A percentile compares a stretch with the other conserved stretches of the same genome.
Evolutionary conservation across 139 green algal genomes (phyloP).

Genomic region (Chlorella sp.): DNA sequence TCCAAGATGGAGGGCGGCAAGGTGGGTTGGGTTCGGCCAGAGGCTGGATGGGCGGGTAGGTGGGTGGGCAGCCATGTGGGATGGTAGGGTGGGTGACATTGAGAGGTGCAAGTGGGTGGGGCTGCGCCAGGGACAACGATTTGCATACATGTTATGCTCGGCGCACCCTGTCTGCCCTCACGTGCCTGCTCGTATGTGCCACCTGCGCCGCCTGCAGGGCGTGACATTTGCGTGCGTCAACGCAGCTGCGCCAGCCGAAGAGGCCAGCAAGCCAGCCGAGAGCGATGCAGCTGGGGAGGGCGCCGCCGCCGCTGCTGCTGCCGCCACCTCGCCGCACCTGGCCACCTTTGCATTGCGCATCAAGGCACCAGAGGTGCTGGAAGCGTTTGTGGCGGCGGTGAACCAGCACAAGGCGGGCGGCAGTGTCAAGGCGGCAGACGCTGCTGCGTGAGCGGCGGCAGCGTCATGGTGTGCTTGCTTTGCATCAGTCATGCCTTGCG

Average conservation of each 20-base stretch:
- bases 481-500: too few species aligned
- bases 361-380: conserved; percentile 45
- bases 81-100: not conserved
- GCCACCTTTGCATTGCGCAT: conserved; percentile 58
- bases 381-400: conserved; percentile 40
- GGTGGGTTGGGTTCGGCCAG: not conserved
- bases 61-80: not conserved
- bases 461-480: too few species aligned
- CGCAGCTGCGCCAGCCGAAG: conserved; percentile 17
- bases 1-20: conserved; percentile 85
- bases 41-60: not conserved
- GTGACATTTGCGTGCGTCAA: conserved; percentile 87
- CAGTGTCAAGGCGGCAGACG: not conserved
- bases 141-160: too few species aligned
- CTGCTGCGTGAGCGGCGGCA: not conserved
- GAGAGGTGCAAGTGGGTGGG: too few species aligned
- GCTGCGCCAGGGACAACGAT: too few species aligned
- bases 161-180: too few species aligned
- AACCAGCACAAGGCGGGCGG: conserved; percentile 42
- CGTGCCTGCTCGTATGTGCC: not conserved
- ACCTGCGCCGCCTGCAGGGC: conserved; percentile 44
- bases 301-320: not conserved
- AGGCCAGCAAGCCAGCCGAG: conserved; percentile 15
- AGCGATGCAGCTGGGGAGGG: not conserved
- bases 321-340: conserved; percentile 23